phyloP scores from a whole-genome alignment of 225 moss, liverwort and hornwort species.

The Lunularia cruciata region DNA sequence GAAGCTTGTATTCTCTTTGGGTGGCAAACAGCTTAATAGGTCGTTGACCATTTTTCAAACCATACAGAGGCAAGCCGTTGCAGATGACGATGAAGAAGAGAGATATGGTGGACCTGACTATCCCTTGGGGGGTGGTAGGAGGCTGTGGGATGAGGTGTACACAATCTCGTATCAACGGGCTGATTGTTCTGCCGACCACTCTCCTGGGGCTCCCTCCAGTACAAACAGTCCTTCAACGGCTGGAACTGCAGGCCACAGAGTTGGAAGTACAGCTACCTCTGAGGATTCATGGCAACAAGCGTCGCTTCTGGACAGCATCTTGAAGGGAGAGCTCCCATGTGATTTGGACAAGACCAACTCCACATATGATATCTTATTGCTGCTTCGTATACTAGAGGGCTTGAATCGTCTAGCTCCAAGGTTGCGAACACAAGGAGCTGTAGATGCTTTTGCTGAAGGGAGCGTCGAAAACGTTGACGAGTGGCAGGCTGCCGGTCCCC shows the following conservation, averaged over 20 bases:
- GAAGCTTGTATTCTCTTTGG: slow-evolving; percentile 72
- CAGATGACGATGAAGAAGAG: slow-evolving; percentile 91
- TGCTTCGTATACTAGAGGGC: slow-evolving; percentile 87
- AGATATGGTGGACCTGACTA: slow-evolving; percentile 82
- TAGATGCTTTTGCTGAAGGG: slow-evolving; percentile 66
- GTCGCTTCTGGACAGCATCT: slow-evolving; percentile 76
- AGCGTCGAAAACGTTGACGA: slow-evolving; percentile 45
- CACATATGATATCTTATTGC: slow-evolving; percentile 77
- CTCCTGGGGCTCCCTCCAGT: slow-evolving; percentile 43
- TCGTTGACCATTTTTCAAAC: slow-evolving; percentile 90
- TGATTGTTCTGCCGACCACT: slow-evolving; percentile 54
- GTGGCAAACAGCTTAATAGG: slow-evolving; percentile 72
- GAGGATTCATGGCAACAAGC: slow-evolving; percentile 88
- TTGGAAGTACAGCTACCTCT: slow-evolving; percentile 9
- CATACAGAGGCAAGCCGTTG: slow-evolving; percentile 76
- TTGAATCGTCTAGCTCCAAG: slow-evolving; percentile 82
- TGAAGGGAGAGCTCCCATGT: slow-evolving; percentile 86
- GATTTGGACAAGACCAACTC: slow-evolving; percentile 88
- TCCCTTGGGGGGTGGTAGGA: slow-evolving; percentile 66
- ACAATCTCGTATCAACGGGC: slow-evolving; percentile 81
- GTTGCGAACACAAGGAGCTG: slow-evolving; percentile 69
- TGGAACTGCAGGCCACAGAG: slow-evolving; percentile 16
- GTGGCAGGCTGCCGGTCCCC: slow-evolving; percentile 54
- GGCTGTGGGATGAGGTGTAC: slow-evolving; percentile 96
- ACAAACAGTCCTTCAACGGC: slow-evolving; percentile 46